Base-by-base conservation (phyloP, 495 filamentous ascomycete species). In the Tuber melanosporum region DNA sequence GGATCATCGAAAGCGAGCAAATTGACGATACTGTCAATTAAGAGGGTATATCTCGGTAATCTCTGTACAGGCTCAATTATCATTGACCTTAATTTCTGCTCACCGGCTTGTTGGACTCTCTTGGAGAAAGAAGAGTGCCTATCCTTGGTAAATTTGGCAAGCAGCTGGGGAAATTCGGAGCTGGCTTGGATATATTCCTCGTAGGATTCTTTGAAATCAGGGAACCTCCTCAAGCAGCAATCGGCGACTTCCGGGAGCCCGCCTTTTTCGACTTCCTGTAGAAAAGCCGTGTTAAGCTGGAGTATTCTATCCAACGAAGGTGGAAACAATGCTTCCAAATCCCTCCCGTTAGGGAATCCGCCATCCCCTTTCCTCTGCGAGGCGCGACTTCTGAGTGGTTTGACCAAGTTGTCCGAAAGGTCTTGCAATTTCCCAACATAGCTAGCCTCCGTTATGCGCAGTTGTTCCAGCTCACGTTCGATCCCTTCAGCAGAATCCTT, bases 11-110 rank as follows among this genome's bases (percentile, higher is more conserved):
- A 87, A 10, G 95, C 94, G 15, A 99, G 87, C 78, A 90, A 91
- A 77, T 90, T 89, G 73, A 93, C 88, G 84, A 99, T 98, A 78
- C 95, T 94, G 85, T 98, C 96, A 78, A 99, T 97, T 79, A 98
- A 90, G 12, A 99, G 86, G 82, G 92, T 97, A 84, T 99, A 99
- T 9, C 95, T 92, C 57, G 95, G 95, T 73, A 99, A 88, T 41
- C 95, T 88, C 84, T 99, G 95, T 14, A 99, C 94, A 1, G 95
- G 95, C 85, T 99, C 95, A 85, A 98, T 98, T 69, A 98, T 87
- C 73, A 94, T 87, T n/a, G 94, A 97, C 57, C 93, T 93, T 45
- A 99, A 87, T 74, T 90, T 87, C 81, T 99, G 96, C 83, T 99
- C 95, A 57, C 95, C 96, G 15, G 91, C 92, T 74, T 94, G 90